Evolutionary conservation across 208 protist genomes (phyloP), one percentile per base, ranked within the genome.

Genomic region (Plasmodiophora brassicae): DNA sequence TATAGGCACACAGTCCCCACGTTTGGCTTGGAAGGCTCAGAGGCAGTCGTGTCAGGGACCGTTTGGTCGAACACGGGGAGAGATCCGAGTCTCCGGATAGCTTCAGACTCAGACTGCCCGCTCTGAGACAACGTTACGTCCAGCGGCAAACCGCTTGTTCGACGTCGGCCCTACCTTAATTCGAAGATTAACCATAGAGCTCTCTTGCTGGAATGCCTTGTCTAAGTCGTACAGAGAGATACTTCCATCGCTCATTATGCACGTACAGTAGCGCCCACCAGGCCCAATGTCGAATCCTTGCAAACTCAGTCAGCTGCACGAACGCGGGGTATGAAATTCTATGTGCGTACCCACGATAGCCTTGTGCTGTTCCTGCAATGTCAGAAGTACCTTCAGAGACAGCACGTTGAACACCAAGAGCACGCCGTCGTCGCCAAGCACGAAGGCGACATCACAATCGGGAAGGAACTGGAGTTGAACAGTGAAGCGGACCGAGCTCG

Each of bases 251-350:
- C n/a, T 32, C 65, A 78, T 78, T 38, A 78, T 44, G n/a, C 65
- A 78, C 41, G 65, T 32, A 78, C 65, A 78, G n/a, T 78, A 78
- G 65, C n/a, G 5, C n/a, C 65, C 65, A 78, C 65, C 65, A 44
- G 65, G n/a, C 20, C 14, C n/a, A 5, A 78, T 5, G 5, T 78
- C 65, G n/a, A 78, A 78, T 5, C n/a, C 65, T 78, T 44, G n/a
- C 65, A 36, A 36, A 5, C n/a, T n/a, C 5, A 78, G 41, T 14
- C 65, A 32, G 5, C n/a, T 44, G n/a, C 32, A 36, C 65, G 41
- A 32, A 38, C 10, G 10, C 41, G 41, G 14, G 41, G n/a, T n/a
- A 36, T 78, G 65, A 78, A 78, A 5, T 44, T 44, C 5, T 14
- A 5, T 78, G 5, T 14, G 32, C 65, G 65, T 25, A 57, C 65